Evolutionary conservation across 352 stramenopile species (phyloP).

Genomic region (Pythium volutum): DNA sequence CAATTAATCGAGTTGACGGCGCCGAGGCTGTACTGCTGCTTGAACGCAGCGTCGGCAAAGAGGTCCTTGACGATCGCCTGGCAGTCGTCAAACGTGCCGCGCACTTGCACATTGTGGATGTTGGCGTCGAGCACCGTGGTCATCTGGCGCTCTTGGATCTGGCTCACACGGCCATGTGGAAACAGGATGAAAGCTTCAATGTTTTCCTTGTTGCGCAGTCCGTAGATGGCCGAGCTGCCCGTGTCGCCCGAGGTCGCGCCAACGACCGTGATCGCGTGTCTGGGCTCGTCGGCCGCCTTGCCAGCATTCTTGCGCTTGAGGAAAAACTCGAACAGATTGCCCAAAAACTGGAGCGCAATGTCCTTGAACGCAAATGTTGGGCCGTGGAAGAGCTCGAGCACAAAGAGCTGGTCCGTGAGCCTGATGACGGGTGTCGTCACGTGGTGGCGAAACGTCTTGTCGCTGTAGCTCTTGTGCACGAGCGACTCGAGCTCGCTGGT

Average conservation of each 20-base stretch:
- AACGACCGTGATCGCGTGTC: conserved; percentile 94
- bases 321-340: conserved; percentile 99
- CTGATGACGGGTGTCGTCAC: conserved; percentile 95
- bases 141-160: conserved; percentile 99
- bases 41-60: conserved; percentile 94
- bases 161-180: conserved; percentile 93
- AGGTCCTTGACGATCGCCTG: conserved; percentile 99
- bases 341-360: conserved; percentile 98
- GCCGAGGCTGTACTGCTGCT: conserved; percentile 91
- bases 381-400: conserved; percentile 99
- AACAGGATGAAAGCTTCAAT: conserved; percentile 99
- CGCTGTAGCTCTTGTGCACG: conserved; percentile 91
- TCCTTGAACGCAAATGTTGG: conserved; percentile 99
- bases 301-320: conserved; percentile 86
- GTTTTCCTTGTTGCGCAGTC: conserved; percentile 95
- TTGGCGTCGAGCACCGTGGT: conserved; percentile 97
- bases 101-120: conserved; percentile 95
- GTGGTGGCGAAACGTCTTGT: conserved; percentile 86
- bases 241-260: conserved; percentile 98
- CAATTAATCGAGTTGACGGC: conserved; percentile 99
- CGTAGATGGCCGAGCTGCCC: conserved; percentile 97
- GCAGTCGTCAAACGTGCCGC: conserved; percentile 99
- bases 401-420: conserved; percentile 82
- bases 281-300: conserved; percentile 42
- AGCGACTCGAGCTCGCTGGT: conserved; percentile 87